Conservation (phyloP, 2,329 filamentous ascomycete species). For the Arthrocladium fulminans region DNA sequence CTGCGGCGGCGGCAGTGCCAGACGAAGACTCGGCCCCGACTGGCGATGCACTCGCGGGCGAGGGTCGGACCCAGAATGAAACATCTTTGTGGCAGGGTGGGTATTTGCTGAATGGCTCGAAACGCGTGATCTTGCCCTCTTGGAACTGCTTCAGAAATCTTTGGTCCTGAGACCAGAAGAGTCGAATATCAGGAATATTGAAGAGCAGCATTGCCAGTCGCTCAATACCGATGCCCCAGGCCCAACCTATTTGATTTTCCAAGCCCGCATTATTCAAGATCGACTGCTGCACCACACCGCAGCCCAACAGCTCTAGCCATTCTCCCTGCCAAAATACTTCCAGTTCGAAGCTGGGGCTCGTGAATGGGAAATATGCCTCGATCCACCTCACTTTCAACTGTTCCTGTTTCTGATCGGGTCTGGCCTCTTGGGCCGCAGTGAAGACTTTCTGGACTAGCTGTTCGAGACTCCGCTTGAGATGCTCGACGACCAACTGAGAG, state of each 20-base stretch:
- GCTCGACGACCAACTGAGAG: conserved; percentile 70
- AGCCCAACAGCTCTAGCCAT: conserved; percentile 95
- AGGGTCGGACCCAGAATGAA: conserved; percentile 71
- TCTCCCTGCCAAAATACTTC: conserved; percentile 91
- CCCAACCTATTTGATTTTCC: conserved; percentile 75
- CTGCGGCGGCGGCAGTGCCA: conserved; percentile 23
- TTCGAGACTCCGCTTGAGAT: conserved; percentile 84
- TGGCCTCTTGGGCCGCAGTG: conserved; percentile 61
- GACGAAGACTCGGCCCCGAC: conserved; percentile 38
- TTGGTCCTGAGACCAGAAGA: conserved; percentile 85
- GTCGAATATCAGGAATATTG: conserved; percentile 87
- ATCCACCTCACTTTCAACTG: conserved; percentile 86
- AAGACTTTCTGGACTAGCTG: conserved; percentile 86
- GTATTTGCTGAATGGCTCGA: conserved; percentile 82
- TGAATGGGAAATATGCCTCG: conserved; percentile 96
- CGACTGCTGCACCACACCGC: conserved; percentile 76
- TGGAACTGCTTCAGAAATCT: conserved; percentile 82
- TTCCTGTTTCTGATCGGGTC: conserved; percentile 49
- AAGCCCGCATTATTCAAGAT: conserved; percentile 70
- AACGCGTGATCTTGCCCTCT: conserved; percentile 49
- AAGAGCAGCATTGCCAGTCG: conserved; percentile 96
- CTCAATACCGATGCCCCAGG: conserved; percentile 89
- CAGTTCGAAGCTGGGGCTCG: conserved; percentile 88
- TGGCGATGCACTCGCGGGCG: conserved; percentile 23
- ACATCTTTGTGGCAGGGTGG: conserved; percentile 87